phyloP scores from a whole-genome alignment of 2,329 filamentous ascomycete genomes.

The Fusarium beomiforme region DNA sequence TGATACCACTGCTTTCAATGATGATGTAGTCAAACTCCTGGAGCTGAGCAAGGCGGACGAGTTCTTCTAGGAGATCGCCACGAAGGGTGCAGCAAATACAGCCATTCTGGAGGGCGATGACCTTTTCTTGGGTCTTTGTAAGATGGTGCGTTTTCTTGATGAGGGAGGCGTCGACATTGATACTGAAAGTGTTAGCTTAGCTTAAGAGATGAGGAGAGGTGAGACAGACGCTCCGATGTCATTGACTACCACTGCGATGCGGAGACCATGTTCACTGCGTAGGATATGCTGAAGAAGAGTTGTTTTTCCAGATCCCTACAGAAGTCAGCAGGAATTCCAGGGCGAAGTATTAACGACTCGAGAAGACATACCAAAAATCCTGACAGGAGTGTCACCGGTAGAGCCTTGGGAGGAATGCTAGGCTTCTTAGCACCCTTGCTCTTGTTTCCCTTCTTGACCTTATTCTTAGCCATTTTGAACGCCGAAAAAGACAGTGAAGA shows the following conservation, averaged over 20 bases:
- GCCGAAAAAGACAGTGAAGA: background rate
- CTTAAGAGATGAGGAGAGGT: accelerated
- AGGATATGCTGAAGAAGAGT: conserved; percentile 76
- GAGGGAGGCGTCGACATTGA: conserved; percentile 73
- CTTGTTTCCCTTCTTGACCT: conserved; percentile 17
- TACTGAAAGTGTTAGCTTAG: conserved; percentile 45
- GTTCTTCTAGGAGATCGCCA: conserved; percentile 75
- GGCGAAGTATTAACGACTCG: accelerated
- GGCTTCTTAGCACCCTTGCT: conserved; percentile 28
- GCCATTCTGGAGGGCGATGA: conserved; percentile 76
- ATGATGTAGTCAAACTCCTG: conserved; percentile 76
- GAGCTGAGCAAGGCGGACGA: conserved; percentile 70
- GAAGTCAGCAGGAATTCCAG: background rate
- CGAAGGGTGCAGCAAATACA: conserved; percentile 82
- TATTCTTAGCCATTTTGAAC: conserved; percentile 31
- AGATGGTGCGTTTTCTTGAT: conserved; percentile 66
- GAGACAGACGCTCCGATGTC: conserved; percentile 69
- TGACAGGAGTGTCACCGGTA: conserved; percentile 50
- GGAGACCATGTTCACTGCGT: conserved; percentile 71
- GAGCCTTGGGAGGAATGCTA: conserved; percentile 32
- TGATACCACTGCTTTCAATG: conserved; percentile 77
- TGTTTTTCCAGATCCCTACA: conserved; percentile 74
- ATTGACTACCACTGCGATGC: conserved; percentile 78
- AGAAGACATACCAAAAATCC: conserved; percentile 45
- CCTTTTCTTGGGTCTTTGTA: conserved; percentile 69